These are phyloP conservation scores for Naumovozyma castellii DNA, from an alignment of 805 yeast species.

Conservation along the genomic window DNA sequence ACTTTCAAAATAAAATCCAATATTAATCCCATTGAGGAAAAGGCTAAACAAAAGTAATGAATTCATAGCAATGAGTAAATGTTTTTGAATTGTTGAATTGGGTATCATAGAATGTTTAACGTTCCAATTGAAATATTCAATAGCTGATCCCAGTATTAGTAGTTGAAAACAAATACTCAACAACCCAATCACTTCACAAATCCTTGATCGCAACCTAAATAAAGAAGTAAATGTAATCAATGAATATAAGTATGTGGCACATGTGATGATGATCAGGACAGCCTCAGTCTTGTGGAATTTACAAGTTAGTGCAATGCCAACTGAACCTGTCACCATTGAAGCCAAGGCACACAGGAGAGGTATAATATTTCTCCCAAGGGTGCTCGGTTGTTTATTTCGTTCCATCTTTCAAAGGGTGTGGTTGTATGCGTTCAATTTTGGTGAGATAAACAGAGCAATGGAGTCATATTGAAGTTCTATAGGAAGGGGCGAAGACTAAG, in stretches of 20 bases:
- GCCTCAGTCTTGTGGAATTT: conserved; percentile 13
- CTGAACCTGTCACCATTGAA: conserved; percentile 17
- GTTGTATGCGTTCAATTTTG: no score
- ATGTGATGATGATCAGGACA: conserved; percentile 18
- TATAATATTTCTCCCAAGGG: not conserved
- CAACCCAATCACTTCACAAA: not conserved
- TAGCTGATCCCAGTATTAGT: conserved; percentile 13
- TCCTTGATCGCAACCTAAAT: not conserved
- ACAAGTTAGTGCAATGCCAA: conserved; percentile 15
- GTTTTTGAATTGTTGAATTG: conserved; percentile 6
- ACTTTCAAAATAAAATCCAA: conserved; percentile 7
- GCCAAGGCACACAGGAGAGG: conserved; percentile 6
- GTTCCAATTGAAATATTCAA: conserved; percentile 14
- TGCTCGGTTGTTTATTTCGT: not conserved
- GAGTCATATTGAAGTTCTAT: no score
- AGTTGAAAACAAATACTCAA: conserved; percentile 9
- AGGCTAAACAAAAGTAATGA: conserved; percentile 14
- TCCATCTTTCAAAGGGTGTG: not conserved
- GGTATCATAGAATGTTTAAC: conserved; percentile 4
- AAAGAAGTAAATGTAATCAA: conserved; percentile 4
- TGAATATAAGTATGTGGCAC: conserved; percentile 17
- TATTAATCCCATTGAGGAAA: conserved; percentile 15
- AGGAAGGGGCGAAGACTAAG: no score
- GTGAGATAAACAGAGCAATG: no score
- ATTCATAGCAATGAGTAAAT: conserved; percentile 13